A percentile compares a stretch with the other conserved stretches of the same genome.
These are phyloP conservation scores for Fagopyrum homotropicum DNA, from an alignment of 148 eudicot species.

Conservation along the genomic window DNA sequence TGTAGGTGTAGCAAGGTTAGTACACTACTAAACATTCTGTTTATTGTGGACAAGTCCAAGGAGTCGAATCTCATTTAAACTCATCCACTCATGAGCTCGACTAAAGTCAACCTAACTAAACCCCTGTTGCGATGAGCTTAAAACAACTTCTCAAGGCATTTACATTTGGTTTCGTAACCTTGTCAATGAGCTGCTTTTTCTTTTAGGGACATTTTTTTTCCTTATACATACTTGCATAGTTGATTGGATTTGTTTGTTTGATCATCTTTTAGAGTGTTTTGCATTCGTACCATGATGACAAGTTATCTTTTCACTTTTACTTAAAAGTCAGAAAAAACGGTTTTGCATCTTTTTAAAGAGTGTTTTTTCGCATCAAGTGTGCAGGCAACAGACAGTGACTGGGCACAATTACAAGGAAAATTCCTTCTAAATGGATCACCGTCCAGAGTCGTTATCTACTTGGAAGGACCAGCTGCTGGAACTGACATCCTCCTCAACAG, in stretches of 20 bases:
- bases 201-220: too few relatives aligned
- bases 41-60: not conserved
- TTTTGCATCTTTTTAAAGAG: not conserved
- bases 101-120: not conserved
- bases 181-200: too few relatives aligned
- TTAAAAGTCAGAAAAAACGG: not conserved
- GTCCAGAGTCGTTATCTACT: conserved; percentile 53
- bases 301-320: not conserved
- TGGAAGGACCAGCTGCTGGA: conserved; percentile 95
- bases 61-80: not conserved
- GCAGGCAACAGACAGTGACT: conserved; percentile 85
- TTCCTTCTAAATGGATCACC: conserved; percentile 79
- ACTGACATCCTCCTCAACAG: conserved; percentile 81
- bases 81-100: not conserved
- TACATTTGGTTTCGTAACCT: too few relatives aligned
- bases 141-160: too few relatives aligned
- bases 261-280: not conserved
- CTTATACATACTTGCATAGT: too few relatives aligned
- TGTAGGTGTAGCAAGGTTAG: conserved; percentile 68
- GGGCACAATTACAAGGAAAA: conserved; percentile 76
- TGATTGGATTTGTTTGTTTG: too few relatives aligned
- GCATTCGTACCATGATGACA: not conserved
- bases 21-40: not conserved
- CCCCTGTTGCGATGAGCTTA: not conserved
- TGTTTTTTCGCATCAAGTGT: conserved; percentile 31